phyloP scores from a whole-genome alignment of 2,329 filamentous ascomycete genomes.

The Rhinocladiella mackenziei region DNA sequence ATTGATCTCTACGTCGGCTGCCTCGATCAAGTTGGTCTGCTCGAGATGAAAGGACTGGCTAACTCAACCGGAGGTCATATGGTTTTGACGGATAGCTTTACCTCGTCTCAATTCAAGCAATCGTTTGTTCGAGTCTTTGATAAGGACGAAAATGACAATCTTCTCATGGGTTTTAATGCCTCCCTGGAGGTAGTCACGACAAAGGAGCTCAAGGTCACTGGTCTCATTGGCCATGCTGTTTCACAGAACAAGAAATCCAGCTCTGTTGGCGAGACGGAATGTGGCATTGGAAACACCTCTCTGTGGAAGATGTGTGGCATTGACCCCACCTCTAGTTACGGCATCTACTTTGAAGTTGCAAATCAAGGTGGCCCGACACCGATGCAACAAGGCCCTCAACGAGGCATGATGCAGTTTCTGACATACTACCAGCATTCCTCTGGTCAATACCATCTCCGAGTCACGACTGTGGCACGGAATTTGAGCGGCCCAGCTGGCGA shows the following conservation, averaged over 20 bases:
- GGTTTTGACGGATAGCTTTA: constrained; percentile 97
- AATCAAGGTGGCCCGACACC: constrained; percentile 82
- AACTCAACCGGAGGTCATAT: constrained; percentile 98
- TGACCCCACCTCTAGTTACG: constrained; percentile 88
- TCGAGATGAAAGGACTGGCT: constrained; percentile 96
- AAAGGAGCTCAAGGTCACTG: constrained; percentile 97
- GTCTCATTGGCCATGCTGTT: constrained; percentile 91
- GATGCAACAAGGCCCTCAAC: constrained; percentile 80
- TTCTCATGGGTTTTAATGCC: constrained; percentile 97
- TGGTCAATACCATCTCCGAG: constrained; percentile 90
- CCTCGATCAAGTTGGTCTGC: constrained; percentile 89
- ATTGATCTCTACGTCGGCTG: constrained; percentile 98
- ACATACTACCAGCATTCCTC: constrained; percentile 98
- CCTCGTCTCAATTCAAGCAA: constrained; percentile 98
- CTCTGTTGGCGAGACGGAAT: constrained; percentile 95
- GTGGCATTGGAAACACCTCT: constrained; percentile 96
- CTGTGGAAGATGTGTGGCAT: constrained; percentile 99
- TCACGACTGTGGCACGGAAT: constrained; percentile 88
- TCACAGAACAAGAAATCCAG: constrained; percentile 97
- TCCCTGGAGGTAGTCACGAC: constrained; percentile 93
- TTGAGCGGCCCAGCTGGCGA: constrained; percentile 91
- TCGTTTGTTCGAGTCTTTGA: constrained; percentile 97
- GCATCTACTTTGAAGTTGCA: constrained; percentile 96
- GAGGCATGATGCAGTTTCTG: constrained; percentile 95
- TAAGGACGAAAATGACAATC: constrained; percentile 89